phyloP scores from a whole-genome alignment of 225 moss, liverwort and hornwort species.

The Polytrichum commune region DNA sequence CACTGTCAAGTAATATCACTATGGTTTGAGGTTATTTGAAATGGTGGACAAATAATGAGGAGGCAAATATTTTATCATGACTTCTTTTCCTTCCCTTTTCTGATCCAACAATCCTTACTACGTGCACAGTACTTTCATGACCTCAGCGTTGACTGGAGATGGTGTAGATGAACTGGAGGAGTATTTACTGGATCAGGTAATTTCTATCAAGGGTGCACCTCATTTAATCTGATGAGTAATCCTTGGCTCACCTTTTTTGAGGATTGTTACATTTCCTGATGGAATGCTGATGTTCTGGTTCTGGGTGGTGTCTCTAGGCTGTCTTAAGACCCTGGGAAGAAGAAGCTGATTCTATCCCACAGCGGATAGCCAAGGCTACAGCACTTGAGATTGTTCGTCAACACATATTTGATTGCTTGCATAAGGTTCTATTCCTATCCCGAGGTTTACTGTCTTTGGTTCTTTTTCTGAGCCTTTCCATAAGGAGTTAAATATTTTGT shows the following conservation, averaged over 20 bases:
- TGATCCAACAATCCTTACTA: neutral
- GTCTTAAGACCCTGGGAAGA: conserved; percentile 93
- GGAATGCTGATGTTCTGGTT: neutral
- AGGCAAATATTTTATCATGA: no score
- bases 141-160: conserved; percentile 80
- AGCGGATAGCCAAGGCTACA: conserved; percentile 61
- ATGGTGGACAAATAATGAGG: no score
- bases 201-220: neutral
- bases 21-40: no score
- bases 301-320: conserved; percentile 41
- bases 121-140: conserved; percentile 86
- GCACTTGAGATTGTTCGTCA: conserved; percentile 95
- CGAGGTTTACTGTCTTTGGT: neutral
- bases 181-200: conserved; percentile 82
- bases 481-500: no score
- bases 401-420: conserved; percentile 85
- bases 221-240: neutral
- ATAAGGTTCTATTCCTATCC: conserved; percentile 59
- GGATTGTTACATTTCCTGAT: neutral
- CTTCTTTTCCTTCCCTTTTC: no score
- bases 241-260: no score
- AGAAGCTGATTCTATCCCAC: conserved; percentile 66
- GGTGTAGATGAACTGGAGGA: conserved; percentile 78
- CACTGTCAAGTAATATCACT: no score
- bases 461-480: neutral